Evolutionary conservation across 768 basidiomycete species (phyloP).

Genomic region (Kwoniella heveanensis): DNA sequence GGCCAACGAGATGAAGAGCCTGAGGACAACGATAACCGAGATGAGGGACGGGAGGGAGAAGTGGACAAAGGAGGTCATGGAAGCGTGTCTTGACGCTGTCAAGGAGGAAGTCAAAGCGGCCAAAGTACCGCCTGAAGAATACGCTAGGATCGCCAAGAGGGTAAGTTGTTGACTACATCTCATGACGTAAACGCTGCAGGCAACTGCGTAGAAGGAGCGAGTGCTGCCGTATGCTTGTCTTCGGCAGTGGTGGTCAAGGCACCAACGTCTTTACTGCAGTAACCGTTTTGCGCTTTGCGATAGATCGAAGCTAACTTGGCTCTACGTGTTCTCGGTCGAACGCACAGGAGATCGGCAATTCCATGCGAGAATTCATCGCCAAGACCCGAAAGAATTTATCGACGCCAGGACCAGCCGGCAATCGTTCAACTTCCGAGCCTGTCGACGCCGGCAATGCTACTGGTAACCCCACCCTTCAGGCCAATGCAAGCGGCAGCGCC

Average conservation of each 20-base stretch:
- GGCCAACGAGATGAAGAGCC: background rate
- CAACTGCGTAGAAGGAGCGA: too few species aligned
- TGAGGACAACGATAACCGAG: conserved; percentile 13
- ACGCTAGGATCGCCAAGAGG: conserved; percentile 14
- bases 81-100: conserved; percentile 14
- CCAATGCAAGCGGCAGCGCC: background rate
- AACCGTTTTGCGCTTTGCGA: too few species aligned
- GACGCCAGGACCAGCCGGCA: background rate
- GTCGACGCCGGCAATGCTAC: background rate
- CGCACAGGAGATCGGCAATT: conserved; percentile 17
- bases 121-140: conserved; percentile 12
- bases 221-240: too few species aligned
- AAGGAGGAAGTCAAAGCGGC: conserved; percentile 18
- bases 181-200: too few species aligned
- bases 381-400: background rate
- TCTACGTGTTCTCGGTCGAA: too few species aligned
- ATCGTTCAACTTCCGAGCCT: conserved; percentile 13
- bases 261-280: too few species aligned
- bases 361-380: conserved; percentile 15
- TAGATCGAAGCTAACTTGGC: too few species aligned
- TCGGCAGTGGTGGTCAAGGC: too few species aligned
- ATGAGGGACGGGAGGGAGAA: conserved; percentile 19
- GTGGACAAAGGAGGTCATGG: conserved; percentile 25
- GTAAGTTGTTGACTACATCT: too few species aligned
- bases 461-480: background rate